phyloP scores from a whole-genome alignment of 2,329 filamentous ascomycete species.

The Lasiodiplodia hormozganensis region DNA sequence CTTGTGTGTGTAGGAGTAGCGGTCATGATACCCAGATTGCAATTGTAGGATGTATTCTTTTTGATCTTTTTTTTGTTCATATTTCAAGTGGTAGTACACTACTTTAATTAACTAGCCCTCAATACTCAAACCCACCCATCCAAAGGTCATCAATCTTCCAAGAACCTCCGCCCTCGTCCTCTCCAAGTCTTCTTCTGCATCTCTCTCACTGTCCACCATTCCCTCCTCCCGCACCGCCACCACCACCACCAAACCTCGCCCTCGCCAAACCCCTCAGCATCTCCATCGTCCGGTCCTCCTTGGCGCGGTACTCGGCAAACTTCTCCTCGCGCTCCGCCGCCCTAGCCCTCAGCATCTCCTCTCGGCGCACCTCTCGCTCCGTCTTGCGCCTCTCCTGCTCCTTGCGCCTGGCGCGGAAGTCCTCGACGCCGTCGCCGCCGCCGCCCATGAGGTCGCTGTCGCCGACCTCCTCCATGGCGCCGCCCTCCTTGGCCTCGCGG shows the following conservation, averaged over 20 bases:
- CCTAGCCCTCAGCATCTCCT: conserved; percentile 78
- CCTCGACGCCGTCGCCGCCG: conserved; percentile 68
- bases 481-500: conserved; percentile 68
- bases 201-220: neutral
- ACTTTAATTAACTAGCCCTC: neutral
- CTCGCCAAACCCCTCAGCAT: conserved; percentile 81
- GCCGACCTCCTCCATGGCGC: conserved; percentile 66
- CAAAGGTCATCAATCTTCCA: neutral
- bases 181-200: neutral
- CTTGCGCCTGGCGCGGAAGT: conserved; percentile 70
- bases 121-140: neutral
- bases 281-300: conserved; percentile 84
- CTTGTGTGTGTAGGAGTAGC: neutral
- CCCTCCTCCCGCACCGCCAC: neutral
- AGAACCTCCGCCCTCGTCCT: neutral
- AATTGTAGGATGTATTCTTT: neutral
- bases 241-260: conserved; percentile 63
- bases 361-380: conserved; percentile 81
- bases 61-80: neutral
- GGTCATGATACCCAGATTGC: conserved; percentile 5
- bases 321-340: conserved; percentile 82
- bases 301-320: conserved; percentile 70
- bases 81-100: neutral
- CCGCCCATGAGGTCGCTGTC: conserved; percentile 84
- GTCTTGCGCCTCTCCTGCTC: conserved; percentile 73